These are phyloP conservation scores for Silene conica DNA, from an alignment of 148 eudicot genomes.

Conservation along the genomic window DNA sequence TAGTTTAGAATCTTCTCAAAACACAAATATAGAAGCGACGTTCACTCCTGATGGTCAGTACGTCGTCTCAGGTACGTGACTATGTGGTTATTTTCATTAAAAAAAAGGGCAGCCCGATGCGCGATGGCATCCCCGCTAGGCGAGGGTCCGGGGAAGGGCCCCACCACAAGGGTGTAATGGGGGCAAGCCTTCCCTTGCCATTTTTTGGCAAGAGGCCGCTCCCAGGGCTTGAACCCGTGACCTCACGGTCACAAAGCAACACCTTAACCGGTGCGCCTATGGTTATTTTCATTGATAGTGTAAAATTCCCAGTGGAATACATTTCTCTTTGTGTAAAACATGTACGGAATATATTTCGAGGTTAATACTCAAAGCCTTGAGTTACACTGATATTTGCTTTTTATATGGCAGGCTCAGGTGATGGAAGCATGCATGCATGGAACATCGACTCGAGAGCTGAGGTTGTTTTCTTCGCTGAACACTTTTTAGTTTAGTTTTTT, in stretches of 20 bases:
- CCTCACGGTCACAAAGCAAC: too few species aligned
- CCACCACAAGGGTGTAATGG: too few species aligned
- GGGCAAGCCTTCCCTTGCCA: too few species aligned
- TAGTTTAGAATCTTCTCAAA: slow-evolving; percentile 71
- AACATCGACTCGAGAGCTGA: slow-evolving; percentile 48
- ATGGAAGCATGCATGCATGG: slow-evolving; percentile 90
- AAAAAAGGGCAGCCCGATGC: too few species aligned
- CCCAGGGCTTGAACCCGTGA: too few species aligned
- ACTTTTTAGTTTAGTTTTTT: neutral
- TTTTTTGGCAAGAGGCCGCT: too few species aligned
- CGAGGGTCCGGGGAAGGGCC: too few species aligned
- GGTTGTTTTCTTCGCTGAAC: slow-evolving; percentile 32
- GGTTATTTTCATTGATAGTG: neutral
- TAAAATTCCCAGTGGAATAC: neutral
- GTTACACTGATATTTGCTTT: neutral
- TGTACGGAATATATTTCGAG: neutral
- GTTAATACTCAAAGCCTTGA: neutral
- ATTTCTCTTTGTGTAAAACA: neutral
- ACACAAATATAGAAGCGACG: slow-evolving; percentile 73
- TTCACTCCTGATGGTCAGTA: slow-evolving; percentile 95
- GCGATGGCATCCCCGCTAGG: too few species aligned
- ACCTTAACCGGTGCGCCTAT: too few species aligned
- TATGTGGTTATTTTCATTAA: neutral
- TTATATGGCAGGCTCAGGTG: slow-evolving; percentile 69
- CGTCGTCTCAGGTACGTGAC: slow-evolving; percentile 68